Conservation (phyloP, 345 rosid species). For the Excoecaria cochinchinensis region DNA sequence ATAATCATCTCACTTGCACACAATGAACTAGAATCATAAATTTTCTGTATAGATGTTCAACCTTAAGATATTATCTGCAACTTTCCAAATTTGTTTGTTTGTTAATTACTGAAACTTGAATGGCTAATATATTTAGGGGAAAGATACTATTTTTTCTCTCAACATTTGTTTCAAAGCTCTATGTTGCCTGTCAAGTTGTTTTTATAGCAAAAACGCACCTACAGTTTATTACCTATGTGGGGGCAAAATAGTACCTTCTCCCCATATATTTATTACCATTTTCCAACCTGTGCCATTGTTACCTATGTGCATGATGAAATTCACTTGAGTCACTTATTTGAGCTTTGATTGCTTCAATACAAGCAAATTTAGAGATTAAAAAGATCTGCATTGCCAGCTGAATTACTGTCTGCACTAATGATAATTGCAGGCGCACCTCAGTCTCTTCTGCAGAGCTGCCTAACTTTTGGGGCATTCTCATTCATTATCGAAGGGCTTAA, state of each 20-base stretch:
- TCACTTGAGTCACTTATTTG: not conserved
- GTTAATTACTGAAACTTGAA: no score
- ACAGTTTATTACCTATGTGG: no score
- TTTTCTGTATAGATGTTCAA: not conserved
- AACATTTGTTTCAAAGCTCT: no score
- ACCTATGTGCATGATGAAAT: not conserved
- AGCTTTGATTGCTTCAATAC: not conserved
- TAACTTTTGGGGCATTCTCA: constrained; percentile 85
- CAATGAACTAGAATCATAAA: not conserved
- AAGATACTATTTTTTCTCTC: no score
- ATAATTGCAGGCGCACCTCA: constrained; percentile 62
- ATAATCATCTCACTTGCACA: not conserved
- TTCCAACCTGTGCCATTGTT: not conserved
- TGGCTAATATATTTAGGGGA: no score
- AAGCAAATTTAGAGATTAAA: not conserved
- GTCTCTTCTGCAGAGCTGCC: constrained; percentile 71
- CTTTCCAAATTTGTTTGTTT: not conserved
- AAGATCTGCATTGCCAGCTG: not conserved
- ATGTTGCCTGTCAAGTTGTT: no score
- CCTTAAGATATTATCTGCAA: not conserved
- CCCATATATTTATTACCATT: not conserved
- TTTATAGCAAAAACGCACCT: no score
- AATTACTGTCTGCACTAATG: not conserved
- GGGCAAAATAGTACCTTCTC: no score
- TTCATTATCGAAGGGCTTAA: constrained; percentile 71